These are phyloP conservation scores for Sugiyamaella pinicola DNA, from an alignment of 1,139 yeast genomes.

Conservation along the genomic window DNA sequence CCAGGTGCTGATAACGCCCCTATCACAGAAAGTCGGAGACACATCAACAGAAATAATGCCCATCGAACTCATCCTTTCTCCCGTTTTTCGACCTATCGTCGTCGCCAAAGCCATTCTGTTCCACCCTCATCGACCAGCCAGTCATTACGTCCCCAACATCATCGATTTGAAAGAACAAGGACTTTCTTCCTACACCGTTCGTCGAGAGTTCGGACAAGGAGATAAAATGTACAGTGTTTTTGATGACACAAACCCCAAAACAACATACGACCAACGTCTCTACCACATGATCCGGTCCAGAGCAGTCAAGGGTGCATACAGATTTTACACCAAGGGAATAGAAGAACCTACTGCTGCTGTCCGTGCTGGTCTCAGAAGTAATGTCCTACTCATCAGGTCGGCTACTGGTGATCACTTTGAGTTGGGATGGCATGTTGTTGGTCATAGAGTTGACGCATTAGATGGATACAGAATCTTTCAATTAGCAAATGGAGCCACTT, in stretches of 20 bases:
- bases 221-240: slow-evolving; percentile 58
- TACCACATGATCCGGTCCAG: slow-evolving; percentile 60
- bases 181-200: slow-evolving; percentile 47
- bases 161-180: slow-evolving; percentile 45
- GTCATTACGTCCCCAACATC: slow-evolving; percentile 58
- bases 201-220: slow-evolving; percentile 60
- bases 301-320: slow-evolving; percentile 66
- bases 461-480: slow-evolving; percentile 62
- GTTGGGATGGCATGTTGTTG: slow-evolving; percentile 64
- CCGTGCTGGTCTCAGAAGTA: slow-evolving; percentile 62
- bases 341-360: slow-evolving; percentile 61
- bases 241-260: slow-evolving; percentile 46
- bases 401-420: slow-evolving; percentile 55
- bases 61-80: slow-evolving; percentile 58
- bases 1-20: background rate
- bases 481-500: slow-evolving; percentile 58
- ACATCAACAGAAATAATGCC: slow-evolving; percentile 48
- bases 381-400: slow-evolving; percentile 52
- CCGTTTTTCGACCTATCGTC: slow-evolving; percentile 61
- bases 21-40: background rate
- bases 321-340: slow-evolving; percentile 55
- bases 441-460: slow-evolving; percentile 62
- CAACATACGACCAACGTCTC: slow-evolving; percentile 43
- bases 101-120: slow-evolving; percentile 56
- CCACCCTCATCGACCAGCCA: slow-evolving; percentile 59